A percentile compares a stretch with the other conserved stretches of the same genome.
These are phyloP conservation scores for Exobasidium cylindrosporum DNA, from an alignment of 1,284 basidiomycete genomes.

Conservation along the genomic window DNA sequence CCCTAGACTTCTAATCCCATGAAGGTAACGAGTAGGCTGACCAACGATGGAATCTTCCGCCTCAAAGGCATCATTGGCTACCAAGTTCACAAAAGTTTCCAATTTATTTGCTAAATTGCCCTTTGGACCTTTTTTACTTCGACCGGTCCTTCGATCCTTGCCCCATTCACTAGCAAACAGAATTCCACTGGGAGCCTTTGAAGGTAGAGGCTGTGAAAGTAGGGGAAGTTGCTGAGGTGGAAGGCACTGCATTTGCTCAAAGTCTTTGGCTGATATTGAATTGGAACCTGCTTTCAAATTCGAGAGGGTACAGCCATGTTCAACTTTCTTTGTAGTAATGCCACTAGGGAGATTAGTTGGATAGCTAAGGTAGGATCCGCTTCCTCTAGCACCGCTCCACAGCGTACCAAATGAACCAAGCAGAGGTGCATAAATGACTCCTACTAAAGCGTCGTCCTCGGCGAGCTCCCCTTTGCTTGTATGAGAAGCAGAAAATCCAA, in stretches of 20 bases:
- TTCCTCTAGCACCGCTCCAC: slow-evolving; percentile 35
- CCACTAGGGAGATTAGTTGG: slow-evolving; percentile 9
- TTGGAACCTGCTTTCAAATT: not conserved
- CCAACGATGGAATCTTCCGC: not conserved
- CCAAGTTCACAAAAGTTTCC: slow-evolving; percentile 42
- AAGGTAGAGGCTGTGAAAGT: slow-evolving; percentile 29
- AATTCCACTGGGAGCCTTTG: slow-evolving; percentile 42
- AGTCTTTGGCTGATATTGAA: not conserved
- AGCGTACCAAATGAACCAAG: slow-evolving; percentile 34
- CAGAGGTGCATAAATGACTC: slow-evolving; percentile 47
- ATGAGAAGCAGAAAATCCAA: slow-evolving; percentile 12
- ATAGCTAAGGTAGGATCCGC: slow-evolving; percentile 32
- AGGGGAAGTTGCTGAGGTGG: slow-evolving; percentile 30
- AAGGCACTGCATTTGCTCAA: slow-evolving; percentile 8
- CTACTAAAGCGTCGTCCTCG: slow-evolving; percentile 40
- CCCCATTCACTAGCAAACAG: slow-evolving; percentile 50
- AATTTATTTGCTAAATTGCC: slow-evolving; percentile 42
- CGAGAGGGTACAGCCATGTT: slow-evolving; percentile 5
- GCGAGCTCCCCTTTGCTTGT: not conserved
- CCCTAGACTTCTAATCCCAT: slow-evolving; percentile 45
- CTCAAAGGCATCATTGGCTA: slow-evolving; percentile 24
- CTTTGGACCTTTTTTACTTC: slow-evolving; percentile 16
- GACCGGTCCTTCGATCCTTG: slow-evolving; percentile 29
- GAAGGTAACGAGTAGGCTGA: slow-evolving; percentile 32
- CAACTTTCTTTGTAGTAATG: not conserved